Percentiles rank a stretch among this genome's conserved stretches.
Evolutionary conservation across 78 protist species (phyloP).

Genomic region (Dictyostelium citrinum): DNA sequence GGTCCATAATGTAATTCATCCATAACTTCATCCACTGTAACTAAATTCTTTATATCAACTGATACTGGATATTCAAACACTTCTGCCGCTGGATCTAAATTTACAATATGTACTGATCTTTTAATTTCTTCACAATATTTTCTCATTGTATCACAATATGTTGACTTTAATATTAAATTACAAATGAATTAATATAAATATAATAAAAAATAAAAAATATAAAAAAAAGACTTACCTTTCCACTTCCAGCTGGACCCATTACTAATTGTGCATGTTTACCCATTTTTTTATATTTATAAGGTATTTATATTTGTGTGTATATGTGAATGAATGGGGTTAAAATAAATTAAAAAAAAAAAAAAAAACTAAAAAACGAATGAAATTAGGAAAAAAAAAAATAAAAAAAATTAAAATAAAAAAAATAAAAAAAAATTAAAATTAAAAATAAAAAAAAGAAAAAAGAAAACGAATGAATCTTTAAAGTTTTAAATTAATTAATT

Average conservation of each 20-base stretch:
- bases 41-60: slow-evolving; percentile 94
- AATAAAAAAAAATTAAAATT: not conserved
- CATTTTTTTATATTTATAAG: slow-evolving; percentile 43
- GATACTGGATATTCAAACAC: slow-evolving; percentile 86
- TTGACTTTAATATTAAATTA: slow-evolving; percentile 71
- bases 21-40: slow-evolving; percentile 94
- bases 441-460: no score
- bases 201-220: not conserved
- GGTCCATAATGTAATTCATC: slow-evolving; percentile 97
- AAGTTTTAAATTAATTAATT: no score
- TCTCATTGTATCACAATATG: slow-evolving; percentile 91
- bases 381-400: not conserved
- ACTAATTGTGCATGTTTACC: slow-evolving; percentile 95
- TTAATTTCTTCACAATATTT: slow-evolving; percentile 79
- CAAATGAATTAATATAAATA: no score
- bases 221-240: slow-evolving; percentile 66
- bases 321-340: not conserved
- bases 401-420: not conserved
- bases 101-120: slow-evolving; percentile 92
- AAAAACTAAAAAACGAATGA: not conserved
- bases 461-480: no score
- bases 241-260: slow-evolving; percentile 99
- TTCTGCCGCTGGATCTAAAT: slow-evolving; percentile 99
- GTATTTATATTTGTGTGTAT: not conserved
- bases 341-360: not conserved